Percentiles rank a stretch among this genome's conserved stretches.
These are phyloP conservation scores for Cyclotella baltica DNA, from an alignment of 108 stramenopile genomes.

Conservation along the genomic window DNA sequence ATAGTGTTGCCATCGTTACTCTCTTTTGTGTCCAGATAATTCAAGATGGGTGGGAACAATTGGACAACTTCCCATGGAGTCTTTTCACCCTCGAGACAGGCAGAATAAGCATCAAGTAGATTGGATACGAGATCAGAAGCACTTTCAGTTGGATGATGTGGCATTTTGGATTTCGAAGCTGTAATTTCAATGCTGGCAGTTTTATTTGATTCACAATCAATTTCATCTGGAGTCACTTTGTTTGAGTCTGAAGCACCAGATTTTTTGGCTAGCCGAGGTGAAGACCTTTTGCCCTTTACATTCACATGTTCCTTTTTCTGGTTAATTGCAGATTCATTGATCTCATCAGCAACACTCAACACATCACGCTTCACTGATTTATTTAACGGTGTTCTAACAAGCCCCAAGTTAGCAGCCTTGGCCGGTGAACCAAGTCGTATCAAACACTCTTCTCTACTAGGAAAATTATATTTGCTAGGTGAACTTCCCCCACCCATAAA, in stretches of 20 bases:
- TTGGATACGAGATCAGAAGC: not conserved
- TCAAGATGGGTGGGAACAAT: not conserved
- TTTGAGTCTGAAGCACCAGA: not conserved
- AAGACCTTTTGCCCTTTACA: not conserved
- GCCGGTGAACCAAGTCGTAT: not conserved
- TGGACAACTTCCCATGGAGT: constrained; percentile 10
- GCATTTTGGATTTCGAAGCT: not conserved
- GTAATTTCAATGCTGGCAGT: not conserved
- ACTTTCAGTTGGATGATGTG: not conserved
- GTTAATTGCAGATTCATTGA: too few relatives aligned
- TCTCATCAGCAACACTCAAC: too few relatives aligned
- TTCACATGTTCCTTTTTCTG: not conserved
- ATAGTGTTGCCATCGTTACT: not conserved
- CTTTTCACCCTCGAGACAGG: not conserved
- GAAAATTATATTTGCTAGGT: constrained; percentile 6
- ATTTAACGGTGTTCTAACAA: not conserved
- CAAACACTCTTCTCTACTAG: constrained; percentile 5
- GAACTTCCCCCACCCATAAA: not conserved
- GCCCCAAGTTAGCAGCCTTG: not conserved
- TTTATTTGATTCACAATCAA: not conserved
- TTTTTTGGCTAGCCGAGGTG: not conserved
- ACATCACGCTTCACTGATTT: not conserved
- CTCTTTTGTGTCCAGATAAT: not conserved
- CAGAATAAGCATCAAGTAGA: not conserved
- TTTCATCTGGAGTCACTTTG: not conserved